Conservation (phyloP, 1,284 basidiomycete genomes). For the Testicularia cyperi region DNA sequence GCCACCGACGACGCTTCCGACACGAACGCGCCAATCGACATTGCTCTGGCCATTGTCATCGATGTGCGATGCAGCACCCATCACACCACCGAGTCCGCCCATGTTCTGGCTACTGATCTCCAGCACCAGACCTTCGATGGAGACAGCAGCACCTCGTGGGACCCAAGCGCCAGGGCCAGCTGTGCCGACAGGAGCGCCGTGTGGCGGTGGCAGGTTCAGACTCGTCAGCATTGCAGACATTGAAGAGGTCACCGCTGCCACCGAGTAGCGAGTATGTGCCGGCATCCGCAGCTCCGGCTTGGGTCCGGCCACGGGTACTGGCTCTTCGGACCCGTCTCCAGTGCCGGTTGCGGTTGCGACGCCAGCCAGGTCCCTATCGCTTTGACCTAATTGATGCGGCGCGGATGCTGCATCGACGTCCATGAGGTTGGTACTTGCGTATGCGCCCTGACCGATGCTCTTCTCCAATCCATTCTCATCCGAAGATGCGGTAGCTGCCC, state of each 20-base stretch:
- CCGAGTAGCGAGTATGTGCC: constrained; percentile 33
- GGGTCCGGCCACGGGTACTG: constrained; percentile 6
- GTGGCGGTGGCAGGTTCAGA: constrained; percentile 42
- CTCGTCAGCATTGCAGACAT: constrained; percentile 30
- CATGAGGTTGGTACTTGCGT: no score
- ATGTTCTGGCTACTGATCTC: constrained; percentile 31
- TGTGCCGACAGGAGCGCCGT: constrained; percentile 43
- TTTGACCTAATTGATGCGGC: no score
- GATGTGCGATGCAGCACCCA: constrained; percentile 15
- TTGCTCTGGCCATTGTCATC: constrained; percentile 5
- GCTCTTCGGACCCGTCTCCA: constrained; percentile 2
- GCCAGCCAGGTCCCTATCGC: no score
- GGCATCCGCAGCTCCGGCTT: constrained; percentile 21
- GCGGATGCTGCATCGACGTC: constrained; percentile 15
- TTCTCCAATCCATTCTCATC: no score
- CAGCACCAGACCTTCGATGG: constrained; percentile 44
- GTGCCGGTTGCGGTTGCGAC: no score
- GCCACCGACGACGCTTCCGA: constrained; percentile 38
- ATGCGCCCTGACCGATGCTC: background rate
- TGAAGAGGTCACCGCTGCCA: constrained; percentile 28
- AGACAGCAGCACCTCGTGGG: constrained; percentile 40
- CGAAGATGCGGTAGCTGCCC: no score
- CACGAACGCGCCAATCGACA: constrained; percentile 35
- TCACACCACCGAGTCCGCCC: constrained; percentile 16
- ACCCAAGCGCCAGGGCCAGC: constrained; percentile 51